Conservation (phyloP, 2,329 filamentous ascomycete species). For the Alternaria arbusti region DNA sequence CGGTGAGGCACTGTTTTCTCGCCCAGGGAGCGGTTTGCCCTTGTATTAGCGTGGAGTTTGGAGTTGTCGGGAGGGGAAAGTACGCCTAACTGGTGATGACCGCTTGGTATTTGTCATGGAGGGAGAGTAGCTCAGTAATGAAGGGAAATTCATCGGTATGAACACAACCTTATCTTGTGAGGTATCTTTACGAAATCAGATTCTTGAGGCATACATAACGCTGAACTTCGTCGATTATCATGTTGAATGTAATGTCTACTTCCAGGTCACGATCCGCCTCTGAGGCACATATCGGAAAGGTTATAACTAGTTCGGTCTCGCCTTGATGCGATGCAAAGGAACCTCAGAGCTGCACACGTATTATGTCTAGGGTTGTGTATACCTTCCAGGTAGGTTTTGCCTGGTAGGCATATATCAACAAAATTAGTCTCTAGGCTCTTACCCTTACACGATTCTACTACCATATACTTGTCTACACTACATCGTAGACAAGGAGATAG, state of each 20-base stretch:
- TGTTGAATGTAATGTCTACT: neutral
- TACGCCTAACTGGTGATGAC: neutral
- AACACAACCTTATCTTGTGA: neutral
- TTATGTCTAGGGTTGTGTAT: neutral
- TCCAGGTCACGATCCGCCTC: neutral
- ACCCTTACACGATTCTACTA: no score
- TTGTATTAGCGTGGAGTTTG: conserved; percentile 9
- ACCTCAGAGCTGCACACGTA: neutral
- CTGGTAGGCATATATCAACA: no score
- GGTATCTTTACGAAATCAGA: neutral
- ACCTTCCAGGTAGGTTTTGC: no score
- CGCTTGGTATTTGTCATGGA: neutral
- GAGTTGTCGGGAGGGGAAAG: neutral
- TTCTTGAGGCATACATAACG: neutral
- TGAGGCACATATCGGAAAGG: neutral
- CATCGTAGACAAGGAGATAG: no score
- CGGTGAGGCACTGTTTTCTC: neutral
- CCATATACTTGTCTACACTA: no score
- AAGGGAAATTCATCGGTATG: neutral
- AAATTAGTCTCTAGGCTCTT: no score
- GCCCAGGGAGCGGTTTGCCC: neutral
- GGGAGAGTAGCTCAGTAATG: neutral
- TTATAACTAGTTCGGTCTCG: neutral
- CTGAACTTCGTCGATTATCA: neutral
- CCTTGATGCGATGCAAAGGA: neutral